phyloP scores from a whole-genome alignment of 257 asterid species.

The Capsicum rhomboideum region DNA sequence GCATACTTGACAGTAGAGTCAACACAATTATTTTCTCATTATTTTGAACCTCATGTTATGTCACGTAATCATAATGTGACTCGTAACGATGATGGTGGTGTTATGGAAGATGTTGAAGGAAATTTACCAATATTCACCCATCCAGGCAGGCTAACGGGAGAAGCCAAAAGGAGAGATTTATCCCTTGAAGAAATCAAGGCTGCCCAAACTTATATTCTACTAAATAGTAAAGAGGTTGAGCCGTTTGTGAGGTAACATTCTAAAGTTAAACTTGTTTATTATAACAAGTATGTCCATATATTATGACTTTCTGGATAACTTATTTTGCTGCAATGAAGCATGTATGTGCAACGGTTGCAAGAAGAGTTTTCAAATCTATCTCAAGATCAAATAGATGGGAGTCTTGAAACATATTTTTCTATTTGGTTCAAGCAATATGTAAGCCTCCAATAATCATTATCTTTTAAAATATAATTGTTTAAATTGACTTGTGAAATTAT shows the following conservation, averaged over 20 bases:
- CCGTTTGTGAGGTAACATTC: neutral
- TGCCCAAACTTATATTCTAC: neutral
- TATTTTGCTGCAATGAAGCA: neutral
- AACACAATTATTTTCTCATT: neutral
- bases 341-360: neutral
- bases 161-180: neutral
- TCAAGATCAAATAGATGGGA: neutral
- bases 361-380: neutral
- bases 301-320: neutral
- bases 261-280: too few relatives aligned
- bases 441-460: neutral
- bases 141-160: neutral
- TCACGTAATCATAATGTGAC: neutral
- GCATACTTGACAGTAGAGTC: neutral
- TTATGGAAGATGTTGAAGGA: neutral
- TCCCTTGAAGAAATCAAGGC: too few relatives aligned
- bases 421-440: neutral
- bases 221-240: neutral
- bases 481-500: neutral
- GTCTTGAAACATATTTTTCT: neutral
- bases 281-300: too few relatives aligned
- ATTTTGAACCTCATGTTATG: neutral
- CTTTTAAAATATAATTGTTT: too few relatives aligned
- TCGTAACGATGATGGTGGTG: neutral
- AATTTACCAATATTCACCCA: neutral